Percentiles rank a stretch among this genome's conserved stretches.
phyloP scores from a whole-genome alignment of 2,329 filamentous ascomycete species.

The Coniochaeta sp. region DNA sequence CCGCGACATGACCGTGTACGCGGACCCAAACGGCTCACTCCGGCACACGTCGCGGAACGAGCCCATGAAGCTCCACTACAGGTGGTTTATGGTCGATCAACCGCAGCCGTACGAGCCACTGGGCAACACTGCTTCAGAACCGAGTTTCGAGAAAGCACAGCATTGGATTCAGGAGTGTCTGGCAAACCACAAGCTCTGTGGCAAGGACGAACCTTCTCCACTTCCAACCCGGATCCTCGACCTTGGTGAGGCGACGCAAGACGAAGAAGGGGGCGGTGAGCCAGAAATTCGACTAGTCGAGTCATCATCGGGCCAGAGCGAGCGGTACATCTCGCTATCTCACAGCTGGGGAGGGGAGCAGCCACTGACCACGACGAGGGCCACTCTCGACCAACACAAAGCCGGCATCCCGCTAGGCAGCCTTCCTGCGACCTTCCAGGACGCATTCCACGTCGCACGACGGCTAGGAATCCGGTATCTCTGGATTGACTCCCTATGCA shows the following conservation, averaged over 20 bases:
- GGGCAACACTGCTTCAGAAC: neutral
- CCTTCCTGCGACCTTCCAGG: slow-evolving; percentile 8
- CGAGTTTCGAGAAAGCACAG: neutral
- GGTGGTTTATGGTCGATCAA: neutral
- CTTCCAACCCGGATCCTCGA: neutral
- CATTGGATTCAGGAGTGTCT: neutral
- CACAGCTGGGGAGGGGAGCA: slow-evolving; percentile 7
- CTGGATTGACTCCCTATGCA: slow-evolving; percentile 14
- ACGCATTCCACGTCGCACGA: slow-evolving; percentile 8
- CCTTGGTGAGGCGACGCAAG: neutral
- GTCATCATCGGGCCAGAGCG: neutral
- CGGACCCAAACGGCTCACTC: neutral
- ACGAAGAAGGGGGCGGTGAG: neutral
- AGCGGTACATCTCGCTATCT: slow-evolving; percentile 1
- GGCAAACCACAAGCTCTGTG: neutral
- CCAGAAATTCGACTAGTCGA: neutral
- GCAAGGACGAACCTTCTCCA: neutral
- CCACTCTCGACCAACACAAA: neutral
- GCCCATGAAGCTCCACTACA: neutral
- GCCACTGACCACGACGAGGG: neutral
- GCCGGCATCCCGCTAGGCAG: neutral
- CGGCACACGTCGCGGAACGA: neutral
- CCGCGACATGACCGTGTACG: neutral
- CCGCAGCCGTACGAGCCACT: neutral
- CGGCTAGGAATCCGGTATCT: slow-evolving; percentile 8